Conservation (phyloP, 2,329 filamentous ascomycete genomes). For the Epicoccum sorghinum region DNA sequence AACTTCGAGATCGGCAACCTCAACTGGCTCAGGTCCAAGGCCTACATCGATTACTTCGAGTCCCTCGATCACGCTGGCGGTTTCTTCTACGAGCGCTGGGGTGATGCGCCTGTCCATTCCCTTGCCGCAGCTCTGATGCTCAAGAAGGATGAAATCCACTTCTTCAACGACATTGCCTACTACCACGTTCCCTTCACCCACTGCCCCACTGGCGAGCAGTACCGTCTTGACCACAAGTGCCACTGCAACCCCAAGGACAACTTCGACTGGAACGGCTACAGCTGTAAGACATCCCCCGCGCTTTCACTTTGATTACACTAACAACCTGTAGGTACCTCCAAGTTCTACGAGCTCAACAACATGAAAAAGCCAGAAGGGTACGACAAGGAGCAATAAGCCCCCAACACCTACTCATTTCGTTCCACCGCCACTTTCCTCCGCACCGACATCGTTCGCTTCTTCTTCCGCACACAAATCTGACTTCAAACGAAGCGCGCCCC, state of each 20-base stretch:
- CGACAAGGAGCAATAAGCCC: conserved; percentile 66
- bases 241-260: conserved; percentile 96
- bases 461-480: conserved; percentile 29
- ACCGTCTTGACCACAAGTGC: conserved; percentile 82
- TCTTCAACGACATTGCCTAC: conserved; percentile 99
- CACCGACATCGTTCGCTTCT: background rate
- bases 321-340: conserved; percentile 75
- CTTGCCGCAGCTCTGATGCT: conserved; percentile 88
- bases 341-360: conserved; percentile 83
- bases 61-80: conserved; percentile 87
- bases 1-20: conserved; percentile 98
- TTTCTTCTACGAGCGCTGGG: conserved; percentile 99
- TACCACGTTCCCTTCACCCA: conserved; percentile 98
- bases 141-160: conserved; percentile 93
- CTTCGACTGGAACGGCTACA: conserved; percentile 99
- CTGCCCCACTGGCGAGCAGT: conserved; percentile 90
- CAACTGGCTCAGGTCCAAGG: conserved; percentile 87
- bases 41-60: conserved; percentile 91
- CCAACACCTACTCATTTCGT: conserved; percentile 9
- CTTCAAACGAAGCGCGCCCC: conserved; percentile 15
- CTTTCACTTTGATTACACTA: conserved; percentile 13
- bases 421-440: conserved; percentile 5
- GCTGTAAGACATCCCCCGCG: conserved; percentile 68
- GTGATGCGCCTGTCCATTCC: conserved; percentile 97
- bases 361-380: conserved; percentile 85